These are phyloP conservation scores for Silene latifolia DNA, from an alignment of 148 eudicot genomes.

Conservation along the genomic window DNA sequence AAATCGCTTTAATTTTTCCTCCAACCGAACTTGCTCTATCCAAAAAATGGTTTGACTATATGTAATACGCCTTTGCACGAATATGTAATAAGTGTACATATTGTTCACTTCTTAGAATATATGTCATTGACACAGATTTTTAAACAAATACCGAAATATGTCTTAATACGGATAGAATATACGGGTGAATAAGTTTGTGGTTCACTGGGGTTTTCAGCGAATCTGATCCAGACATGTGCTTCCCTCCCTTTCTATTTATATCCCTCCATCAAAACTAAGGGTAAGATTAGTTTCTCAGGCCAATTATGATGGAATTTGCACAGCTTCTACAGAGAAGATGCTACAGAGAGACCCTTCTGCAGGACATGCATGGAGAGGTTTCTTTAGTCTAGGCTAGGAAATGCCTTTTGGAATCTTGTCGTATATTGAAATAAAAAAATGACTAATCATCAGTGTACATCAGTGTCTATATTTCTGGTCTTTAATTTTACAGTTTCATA, in stretches of 20 bases:
- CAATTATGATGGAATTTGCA: neutral
- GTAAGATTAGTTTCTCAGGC: neutral
- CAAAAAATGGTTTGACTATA: neutral
- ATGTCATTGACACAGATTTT: neutral
- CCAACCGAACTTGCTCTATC: neutral
- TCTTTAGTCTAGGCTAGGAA: neutral
- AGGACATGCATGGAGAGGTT: neutral
- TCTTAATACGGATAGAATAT: neutral
- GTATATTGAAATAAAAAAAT: no score
- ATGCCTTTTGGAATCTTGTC: neutral
- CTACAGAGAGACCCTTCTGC: conserved; percentile 4
- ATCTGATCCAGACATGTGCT: neutral
- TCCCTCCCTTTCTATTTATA: neutral
- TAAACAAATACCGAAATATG: neutral
- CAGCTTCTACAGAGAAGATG: neutral
- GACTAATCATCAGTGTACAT: neutral
- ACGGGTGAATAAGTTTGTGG: neutral
- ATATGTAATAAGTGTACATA: neutral
- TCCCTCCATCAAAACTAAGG: neutral
- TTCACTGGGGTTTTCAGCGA: neutral
- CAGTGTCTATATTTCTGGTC: neutral
- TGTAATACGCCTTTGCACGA: neutral
- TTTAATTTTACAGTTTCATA: neutral
- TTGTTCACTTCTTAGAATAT: neutral
- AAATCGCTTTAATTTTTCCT: neutral